A percentile compares a stretch with the other conserved stretches of the same genome.
Conservation (phyloP, 2,329 filamentous ascomycete genomes). For the Pleoardoris graminearum region DNA sequence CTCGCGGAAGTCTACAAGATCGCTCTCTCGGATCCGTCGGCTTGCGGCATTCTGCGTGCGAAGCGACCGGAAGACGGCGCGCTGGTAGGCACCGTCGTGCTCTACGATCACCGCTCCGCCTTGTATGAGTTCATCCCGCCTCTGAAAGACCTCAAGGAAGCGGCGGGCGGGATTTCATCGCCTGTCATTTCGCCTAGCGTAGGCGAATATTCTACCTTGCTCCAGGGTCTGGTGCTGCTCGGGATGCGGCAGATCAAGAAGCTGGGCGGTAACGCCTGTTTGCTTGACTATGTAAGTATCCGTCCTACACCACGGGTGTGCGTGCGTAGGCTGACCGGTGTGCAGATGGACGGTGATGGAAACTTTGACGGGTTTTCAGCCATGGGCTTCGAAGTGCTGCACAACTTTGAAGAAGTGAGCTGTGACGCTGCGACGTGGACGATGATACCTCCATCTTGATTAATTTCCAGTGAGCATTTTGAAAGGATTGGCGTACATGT, state of each 20-base stretch:
- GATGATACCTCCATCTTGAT: constrained; percentile 53
- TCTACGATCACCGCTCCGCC: constrained; percentile 71
- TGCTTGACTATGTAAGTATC: constrained; percentile 76
- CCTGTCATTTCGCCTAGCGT: constrained; percentile 72
- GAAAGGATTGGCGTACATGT: not conserved
- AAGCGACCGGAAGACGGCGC: constrained; percentile 68
- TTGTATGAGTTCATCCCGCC: constrained; percentile 72
- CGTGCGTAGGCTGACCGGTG: constrained; percentile 32
- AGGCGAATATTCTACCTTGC: constrained; percentile 68
- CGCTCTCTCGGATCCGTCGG: constrained; percentile 70
- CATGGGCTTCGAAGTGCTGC: constrained; percentile 79
- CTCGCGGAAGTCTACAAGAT: constrained; percentile 78
- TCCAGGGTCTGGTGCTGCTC: constrained; percentile 80
- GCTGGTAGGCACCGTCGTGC: constrained; percentile 78
- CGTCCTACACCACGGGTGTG: not conserved
- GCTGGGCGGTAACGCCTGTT: constrained; percentile 71
- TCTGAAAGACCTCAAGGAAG: constrained; percentile 61
- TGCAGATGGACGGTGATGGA: constrained; percentile 70
- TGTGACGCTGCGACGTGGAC: constrained; percentile 67
- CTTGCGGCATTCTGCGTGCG: constrained; percentile 81
- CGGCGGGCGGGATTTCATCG: constrained; percentile 76
- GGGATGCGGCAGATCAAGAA: constrained; percentile 81
- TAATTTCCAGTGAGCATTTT: not conserved
- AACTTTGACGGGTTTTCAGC: constrained; percentile 72
- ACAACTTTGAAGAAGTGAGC: constrained; percentile 81